These are phyloP conservation scores for Albophoma yamanashiensis DNA, from an alignment of 2,329 filamentous ascomycete species.

Conservation along the genomic window DNA sequence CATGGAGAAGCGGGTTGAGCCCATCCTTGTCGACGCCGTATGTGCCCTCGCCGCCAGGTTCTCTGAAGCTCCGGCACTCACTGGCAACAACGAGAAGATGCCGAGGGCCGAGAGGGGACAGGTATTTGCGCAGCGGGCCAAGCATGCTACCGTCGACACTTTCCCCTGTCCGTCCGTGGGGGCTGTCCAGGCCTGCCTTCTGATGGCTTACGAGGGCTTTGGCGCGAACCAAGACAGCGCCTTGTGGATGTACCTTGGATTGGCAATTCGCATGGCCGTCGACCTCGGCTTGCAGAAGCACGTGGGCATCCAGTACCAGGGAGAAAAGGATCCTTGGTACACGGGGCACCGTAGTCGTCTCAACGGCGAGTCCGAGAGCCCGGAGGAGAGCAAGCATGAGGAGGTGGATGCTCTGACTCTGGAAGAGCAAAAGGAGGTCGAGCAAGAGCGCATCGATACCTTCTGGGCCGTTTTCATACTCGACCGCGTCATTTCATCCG, in stretches of 20 bases:
- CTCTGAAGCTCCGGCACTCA: slow-evolving; percentile 46
- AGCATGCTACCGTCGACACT: slow-evolving; percentile 70
- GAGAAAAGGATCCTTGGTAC: slow-evolving; percentile 40
- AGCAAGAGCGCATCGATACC: slow-evolving; percentile 75
- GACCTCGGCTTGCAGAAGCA: slow-evolving; percentile 74
- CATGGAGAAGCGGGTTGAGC: slow-evolving; percentile 69
- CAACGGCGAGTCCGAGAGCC: slow-evolving; percentile 18
- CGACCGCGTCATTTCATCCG: slow-evolving; percentile 78
- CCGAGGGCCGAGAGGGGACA: slow-evolving; percentile 60
- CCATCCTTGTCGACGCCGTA: slow-evolving; percentile 78
- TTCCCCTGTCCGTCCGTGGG: slow-evolving; percentile 75
- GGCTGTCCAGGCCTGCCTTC: slow-evolving; percentile 71
- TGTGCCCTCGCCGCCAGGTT: slow-evolving; percentile 77
- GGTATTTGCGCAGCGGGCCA: slow-evolving; percentile 71
- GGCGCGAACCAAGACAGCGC: slow-evolving; percentile 82
- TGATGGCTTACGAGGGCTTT: slow-evolving; percentile 84
- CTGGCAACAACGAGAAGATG: slow-evolving; percentile 35
- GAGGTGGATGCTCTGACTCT: slow-evolving; percentile 27
- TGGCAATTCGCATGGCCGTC: slow-evolving; percentile 74
- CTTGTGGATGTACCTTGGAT: slow-evolving; percentile 86
- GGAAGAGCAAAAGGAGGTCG: slow-evolving; percentile 52
- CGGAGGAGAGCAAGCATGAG: slow-evolving; percentile 31
- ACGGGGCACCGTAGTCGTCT: slow-evolving; percentile 31
- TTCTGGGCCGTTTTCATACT: slow-evolving; percentile 88
- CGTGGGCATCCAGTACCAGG: slow-evolving; percentile 57